Conservation (phyloP, 176 grass and related monocot species). For the Secale cereale region DNA sequence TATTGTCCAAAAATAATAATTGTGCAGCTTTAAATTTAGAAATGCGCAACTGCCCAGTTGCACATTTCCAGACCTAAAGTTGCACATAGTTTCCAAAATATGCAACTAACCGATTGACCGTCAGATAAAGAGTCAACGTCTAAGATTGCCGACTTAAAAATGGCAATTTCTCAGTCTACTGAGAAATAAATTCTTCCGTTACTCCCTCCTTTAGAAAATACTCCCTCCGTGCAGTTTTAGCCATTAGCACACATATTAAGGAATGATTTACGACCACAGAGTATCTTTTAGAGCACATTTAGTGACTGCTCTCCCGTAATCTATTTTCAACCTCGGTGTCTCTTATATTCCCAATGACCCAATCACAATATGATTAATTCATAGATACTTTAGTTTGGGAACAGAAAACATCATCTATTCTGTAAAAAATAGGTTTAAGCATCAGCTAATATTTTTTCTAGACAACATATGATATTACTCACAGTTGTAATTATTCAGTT, state of each 20-base stretch:
- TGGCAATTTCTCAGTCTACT: not conserved
- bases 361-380: conserved; percentile 1
- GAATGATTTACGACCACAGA: not conserved
- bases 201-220: not conserved
- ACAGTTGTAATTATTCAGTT: not conserved
- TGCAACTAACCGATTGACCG: not conserved
- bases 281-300: not conserved
- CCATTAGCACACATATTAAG: not conserved
- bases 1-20: not conserved
- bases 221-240: not conserved
- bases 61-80: not conserved
- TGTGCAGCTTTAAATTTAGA: not conserved
- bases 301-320: not conserved
- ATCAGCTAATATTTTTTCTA: not conserved
- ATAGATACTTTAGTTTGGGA: conserved; percentile 1
- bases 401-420: not conserved
- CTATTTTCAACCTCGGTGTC: not conserved
- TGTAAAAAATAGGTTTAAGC: not conserved
- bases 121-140: not conserved
- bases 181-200: not conserved
- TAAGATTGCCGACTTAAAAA: not conserved
- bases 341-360: not conserved
- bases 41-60: not conserved
- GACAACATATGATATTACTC: not conserved
- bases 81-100: not conserved